A percentile compares a stretch with the other conserved stretches of the same genome.
These are phyloP conservation scores for Dothideomycetes sp. DNA, from an alignment of 2,329 filamentous ascomycete genomes.

Conservation along the genomic window DNA sequence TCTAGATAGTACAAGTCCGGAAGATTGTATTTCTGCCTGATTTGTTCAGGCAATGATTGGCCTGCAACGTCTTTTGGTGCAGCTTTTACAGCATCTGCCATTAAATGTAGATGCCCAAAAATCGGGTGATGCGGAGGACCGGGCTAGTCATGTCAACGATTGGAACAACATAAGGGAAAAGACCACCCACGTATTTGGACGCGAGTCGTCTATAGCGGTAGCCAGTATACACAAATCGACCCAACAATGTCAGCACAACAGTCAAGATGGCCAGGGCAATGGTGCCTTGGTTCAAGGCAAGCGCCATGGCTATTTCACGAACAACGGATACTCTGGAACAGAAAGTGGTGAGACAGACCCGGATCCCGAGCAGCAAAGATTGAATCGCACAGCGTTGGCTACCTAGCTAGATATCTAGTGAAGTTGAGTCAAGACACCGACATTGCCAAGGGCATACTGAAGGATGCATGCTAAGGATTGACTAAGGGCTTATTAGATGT, in stretches of 20 bases:
- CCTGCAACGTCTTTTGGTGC: slow-evolving; percentile 30
- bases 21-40: slow-evolving; percentile 30
- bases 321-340: too few species aligned
- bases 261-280: slow-evolving; percentile 20
- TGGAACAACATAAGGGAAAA: too few species aligned
- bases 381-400: background rate
- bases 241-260: slow-evolving; percentile 18
- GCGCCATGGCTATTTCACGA: background rate
- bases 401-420: background rate
- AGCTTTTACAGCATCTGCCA: slow-evolving; percentile 27
- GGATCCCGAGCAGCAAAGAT: background rate
- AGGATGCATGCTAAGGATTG: too few species aligned
- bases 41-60: slow-evolving; percentile 27
- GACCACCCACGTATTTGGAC: background rate
- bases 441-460: too few species aligned
- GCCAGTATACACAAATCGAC: slow-evolving; percentile 21
- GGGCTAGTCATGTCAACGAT: slow-evolving; percentile 22
- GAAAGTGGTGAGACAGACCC: too few species aligned
- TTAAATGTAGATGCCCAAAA: slow-evolving; percentile 33
- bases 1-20: slow-evolving; percentile 36
- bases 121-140: slow-evolving; percentile 34
- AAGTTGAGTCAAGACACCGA: too few species aligned
- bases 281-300: background rate
- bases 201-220: slow-evolving; percentile 16
- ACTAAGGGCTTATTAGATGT: too few species aligned